These are phyloP conservation scores for Ustilago cynodontis DNA, from an alignment of 1,284 basidiomycete species.

Conservation along the genomic window DNA sequence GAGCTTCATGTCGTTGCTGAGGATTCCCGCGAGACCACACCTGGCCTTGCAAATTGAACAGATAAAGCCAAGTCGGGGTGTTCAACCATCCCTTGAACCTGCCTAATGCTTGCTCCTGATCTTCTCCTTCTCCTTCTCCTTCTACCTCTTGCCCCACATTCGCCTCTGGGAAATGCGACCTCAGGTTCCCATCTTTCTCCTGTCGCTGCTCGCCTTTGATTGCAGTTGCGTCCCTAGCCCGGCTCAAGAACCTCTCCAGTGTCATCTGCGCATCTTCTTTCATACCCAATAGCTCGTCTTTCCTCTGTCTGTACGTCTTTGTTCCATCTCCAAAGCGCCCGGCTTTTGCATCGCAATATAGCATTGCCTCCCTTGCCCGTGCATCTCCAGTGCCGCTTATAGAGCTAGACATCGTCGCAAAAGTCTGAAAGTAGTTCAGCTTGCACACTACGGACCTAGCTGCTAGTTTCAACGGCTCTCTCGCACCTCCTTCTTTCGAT, in stretches of 20 bases:
- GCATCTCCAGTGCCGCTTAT: neutral
- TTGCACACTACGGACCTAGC: constrained; percentile 35
- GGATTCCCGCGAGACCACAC: no score
- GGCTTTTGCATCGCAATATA: constrained; percentile 34
- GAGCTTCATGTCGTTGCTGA: neutral
- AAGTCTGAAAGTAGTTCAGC: constrained; percentile 21
- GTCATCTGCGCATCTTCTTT: constrained; percentile 7
- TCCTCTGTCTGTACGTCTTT: constrained; percentile 15
- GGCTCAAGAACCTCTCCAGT: constrained; percentile 20
- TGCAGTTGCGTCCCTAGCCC: constrained; percentile 19
- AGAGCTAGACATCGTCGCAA: neutral
- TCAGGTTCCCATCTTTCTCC: neutral
- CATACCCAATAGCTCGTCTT: constrained; percentile 25
- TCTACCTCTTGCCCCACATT: neutral
- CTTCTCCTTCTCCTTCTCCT: neutral
- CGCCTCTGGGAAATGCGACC: neutral
- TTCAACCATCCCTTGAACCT: constrained; percentile 29
- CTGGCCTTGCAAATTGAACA: constrained; percentile 21
- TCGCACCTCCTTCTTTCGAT: neutral
- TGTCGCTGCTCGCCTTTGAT: constrained; percentile 7
- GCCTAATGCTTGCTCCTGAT: neutral
- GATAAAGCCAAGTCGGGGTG: constrained; percentile 12
- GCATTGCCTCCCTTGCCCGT: neutral
- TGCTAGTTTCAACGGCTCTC: constrained; percentile 24
- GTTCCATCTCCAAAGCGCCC: constrained; percentile 15